phyloP scores from a whole-genome alignment of 2,329 filamentous ascomycete species.

The Epichloe amarillans region DNA sequence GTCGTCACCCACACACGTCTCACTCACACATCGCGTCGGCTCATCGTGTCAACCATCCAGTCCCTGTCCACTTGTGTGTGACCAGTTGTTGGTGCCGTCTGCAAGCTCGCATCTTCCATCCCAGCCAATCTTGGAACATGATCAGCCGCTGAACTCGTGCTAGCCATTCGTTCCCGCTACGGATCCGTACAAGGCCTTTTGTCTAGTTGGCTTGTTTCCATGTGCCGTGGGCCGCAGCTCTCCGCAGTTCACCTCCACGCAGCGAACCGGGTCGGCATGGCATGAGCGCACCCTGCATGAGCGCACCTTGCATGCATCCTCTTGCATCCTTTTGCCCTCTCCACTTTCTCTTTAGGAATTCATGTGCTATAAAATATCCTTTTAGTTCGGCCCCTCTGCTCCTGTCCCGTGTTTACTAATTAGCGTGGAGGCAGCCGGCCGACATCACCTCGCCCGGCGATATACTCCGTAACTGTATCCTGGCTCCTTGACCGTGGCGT shows the following conservation, averaged over 20 bases:
- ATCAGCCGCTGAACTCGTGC: conserved; percentile 29
- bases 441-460: conserved; percentile 12
- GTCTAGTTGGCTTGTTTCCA: neutral
- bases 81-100: conserved; percentile 11
- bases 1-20: neutral
- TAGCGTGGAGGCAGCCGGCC: conserved; percentile 6
- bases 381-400: conserved; percentile 4
- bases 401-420: conserved; percentile 5
- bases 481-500: neutral
- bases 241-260: neutral
- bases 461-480: conserved; percentile 1
- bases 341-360: neutral
- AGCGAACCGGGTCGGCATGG: neutral
- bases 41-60: conserved; percentile 6
- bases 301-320: neutral
- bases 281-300: neutral
- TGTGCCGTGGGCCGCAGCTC: neutral
- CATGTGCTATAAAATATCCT: conserved; percentile 12
- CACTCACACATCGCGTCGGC: neutral
- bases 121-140: conserved; percentile 41
- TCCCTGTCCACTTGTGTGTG: conserved; percentile 13
- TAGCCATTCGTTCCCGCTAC: conserved; percentile 9
- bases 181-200: conserved; percentile 1
- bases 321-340: neutral
- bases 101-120: conserved; percentile 12